These are phyloP conservation scores for Fraxinus anomala DNA, from an alignment of 257 asterid species.

Conservation along the genomic window DNA sequence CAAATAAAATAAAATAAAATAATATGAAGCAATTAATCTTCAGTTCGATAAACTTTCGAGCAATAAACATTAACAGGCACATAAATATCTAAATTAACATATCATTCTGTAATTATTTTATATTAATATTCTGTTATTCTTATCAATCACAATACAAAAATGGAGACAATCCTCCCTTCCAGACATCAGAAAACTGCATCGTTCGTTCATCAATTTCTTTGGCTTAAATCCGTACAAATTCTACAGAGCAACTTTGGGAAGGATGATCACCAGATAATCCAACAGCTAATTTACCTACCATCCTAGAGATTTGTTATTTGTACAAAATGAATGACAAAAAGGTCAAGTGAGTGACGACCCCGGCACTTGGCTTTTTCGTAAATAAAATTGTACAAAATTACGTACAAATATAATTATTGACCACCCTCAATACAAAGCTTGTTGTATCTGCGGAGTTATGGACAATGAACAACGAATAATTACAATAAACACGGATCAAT, in stretches of 20 bases:
- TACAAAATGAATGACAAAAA: too few relatives aligned
- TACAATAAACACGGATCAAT: too few relatives aligned
- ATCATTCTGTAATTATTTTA: not conserved
- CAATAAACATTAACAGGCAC: not conserved
- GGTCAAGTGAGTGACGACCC: too few relatives aligned
- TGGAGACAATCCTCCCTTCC: slow-evolving; percentile 27
- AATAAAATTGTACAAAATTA: too few relatives aligned
- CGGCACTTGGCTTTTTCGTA: too few relatives aligned
- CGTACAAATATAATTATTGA: too few relatives aligned
- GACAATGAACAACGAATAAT: too few relatives aligned
- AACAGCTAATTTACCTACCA: slow-evolving; percentile 15
- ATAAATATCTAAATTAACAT: too few relatives aligned
- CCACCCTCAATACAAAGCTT: slow-evolving; percentile 2
- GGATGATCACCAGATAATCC: not conserved
- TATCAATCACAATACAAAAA: slow-evolving; percentile 26
- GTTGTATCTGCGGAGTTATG: too few relatives aligned
- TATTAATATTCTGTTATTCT: slow-evolving; percentile 15
- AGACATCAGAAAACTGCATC: slow-evolving; percentile 29
- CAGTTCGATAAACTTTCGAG: too few relatives aligned
- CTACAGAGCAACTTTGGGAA: slow-evolving; percentile 22
- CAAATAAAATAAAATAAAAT: too few relatives aligned
- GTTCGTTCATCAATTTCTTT: slow-evolving; percentile 2
- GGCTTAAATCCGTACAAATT: not conserved
- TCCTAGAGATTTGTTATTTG: not conserved
- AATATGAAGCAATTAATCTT: too few relatives aligned